Evolutionary conservation across 768 basidiomycete species (phyloP).

Genomic region (Imleria badia): DNA sequence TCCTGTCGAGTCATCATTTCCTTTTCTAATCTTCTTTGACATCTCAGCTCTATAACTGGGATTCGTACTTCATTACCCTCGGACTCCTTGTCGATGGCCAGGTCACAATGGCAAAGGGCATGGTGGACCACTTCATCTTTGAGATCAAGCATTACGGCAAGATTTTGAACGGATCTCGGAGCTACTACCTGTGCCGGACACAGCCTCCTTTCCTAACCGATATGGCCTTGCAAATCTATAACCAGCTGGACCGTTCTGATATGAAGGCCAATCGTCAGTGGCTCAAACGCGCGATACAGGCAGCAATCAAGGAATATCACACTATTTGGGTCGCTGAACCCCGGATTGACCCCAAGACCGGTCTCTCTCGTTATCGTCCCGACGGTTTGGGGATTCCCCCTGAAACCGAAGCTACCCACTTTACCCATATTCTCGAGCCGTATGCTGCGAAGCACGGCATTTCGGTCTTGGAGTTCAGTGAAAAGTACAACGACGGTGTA

Average conservation of each 20-base stretch:
- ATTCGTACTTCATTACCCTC: slow-evolving; percentile 91
- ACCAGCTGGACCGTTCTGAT: slow-evolving; percentile 87
- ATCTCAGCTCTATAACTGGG: slow-evolving; percentile 86
- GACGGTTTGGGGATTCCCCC: slow-evolving; percentile 95
- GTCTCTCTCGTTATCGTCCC: slow-evolving; percentile 91
- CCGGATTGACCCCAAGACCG: slow-evolving; percentile 91
- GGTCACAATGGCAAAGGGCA: slow-evolving; percentile 91
- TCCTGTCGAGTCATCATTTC: slow-evolving; percentile 7
- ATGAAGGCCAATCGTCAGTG: slow-evolving; percentile 75
- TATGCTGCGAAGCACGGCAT: slow-evolving; percentile 91
- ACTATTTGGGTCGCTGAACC: slow-evolving; percentile 95
- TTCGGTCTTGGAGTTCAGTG: slow-evolving; percentile 93
- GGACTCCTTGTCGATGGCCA: slow-evolving; percentile 95
- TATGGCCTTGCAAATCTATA: slow-evolving; percentile 97
- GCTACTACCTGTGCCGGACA: slow-evolving; percentile 91
- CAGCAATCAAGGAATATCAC: slow-evolving; percentile 99
- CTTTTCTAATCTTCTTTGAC: slow-evolving; percentile 5
- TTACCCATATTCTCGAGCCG: slow-evolving; percentile 96
- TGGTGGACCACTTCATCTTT: slow-evolving; percentile 99
- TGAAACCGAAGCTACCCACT: slow-evolving; percentile 98
- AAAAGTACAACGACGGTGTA: slow-evolving; percentile 86
- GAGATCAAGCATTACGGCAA: slow-evolving; percentile 98
- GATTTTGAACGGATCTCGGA: slow-evolving; percentile 94
- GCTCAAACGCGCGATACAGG: slow-evolving; percentile 95
- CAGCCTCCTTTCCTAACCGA: slow-evolving; percentile 99